Conservation (phyloP, 2,329 filamentous ascomycete species). For the Phaeosphaeriaceae sp. region DNA sequence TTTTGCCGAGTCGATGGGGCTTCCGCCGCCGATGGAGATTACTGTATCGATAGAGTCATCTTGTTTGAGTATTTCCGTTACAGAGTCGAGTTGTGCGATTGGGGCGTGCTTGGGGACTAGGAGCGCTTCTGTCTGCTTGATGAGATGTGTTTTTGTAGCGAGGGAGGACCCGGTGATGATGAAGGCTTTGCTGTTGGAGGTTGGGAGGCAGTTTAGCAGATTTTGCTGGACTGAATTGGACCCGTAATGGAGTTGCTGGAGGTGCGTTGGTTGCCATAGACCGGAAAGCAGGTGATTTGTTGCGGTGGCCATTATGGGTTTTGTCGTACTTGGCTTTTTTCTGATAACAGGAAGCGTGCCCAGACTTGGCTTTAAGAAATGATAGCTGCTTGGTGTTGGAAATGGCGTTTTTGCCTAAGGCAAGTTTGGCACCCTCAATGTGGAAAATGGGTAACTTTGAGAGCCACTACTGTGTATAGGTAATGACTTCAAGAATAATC, state of each 20-base stretch:
- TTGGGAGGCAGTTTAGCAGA: constrained; percentile 54
- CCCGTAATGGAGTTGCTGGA: constrained; percentile 60
- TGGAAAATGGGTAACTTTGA: too few relatives aligned
- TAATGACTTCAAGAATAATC: too few relatives aligned
- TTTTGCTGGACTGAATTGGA: constrained; percentile 55
- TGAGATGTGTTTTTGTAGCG: constrained; percentile 60
- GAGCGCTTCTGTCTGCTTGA: constrained; percentile 58
- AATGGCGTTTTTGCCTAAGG: too few relatives aligned
- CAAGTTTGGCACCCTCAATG: too few relatives aligned
- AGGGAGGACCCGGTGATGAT: constrained; percentile 63
- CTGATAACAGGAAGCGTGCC: constrained; percentile 1
- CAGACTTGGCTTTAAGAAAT: neutral
- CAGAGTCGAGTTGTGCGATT: constrained; percentile 60
- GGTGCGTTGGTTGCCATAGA: constrained; percentile 58
- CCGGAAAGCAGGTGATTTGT: constrained; percentile 55
- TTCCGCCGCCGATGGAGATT: constrained; percentile 62
- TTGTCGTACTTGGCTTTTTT: constrained; percentile 12
- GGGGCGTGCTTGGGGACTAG: constrained; percentile 58
- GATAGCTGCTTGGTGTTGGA: neutral
- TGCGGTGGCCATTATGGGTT: constrained; percentile 49
- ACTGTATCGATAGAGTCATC: constrained; percentile 60
- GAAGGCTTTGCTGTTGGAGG: constrained; percentile 59
- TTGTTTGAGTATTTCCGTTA: constrained; percentile 54
- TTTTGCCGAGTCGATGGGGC: constrained; percentile 59
- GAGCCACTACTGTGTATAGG: too few relatives aligned